Percentiles rank a stretch among this genome's conserved stretches.
phyloP scores from a whole-genome alignment of 495 filamentous ascomycete genomes.

The Neurospora tetraspora region DNA sequence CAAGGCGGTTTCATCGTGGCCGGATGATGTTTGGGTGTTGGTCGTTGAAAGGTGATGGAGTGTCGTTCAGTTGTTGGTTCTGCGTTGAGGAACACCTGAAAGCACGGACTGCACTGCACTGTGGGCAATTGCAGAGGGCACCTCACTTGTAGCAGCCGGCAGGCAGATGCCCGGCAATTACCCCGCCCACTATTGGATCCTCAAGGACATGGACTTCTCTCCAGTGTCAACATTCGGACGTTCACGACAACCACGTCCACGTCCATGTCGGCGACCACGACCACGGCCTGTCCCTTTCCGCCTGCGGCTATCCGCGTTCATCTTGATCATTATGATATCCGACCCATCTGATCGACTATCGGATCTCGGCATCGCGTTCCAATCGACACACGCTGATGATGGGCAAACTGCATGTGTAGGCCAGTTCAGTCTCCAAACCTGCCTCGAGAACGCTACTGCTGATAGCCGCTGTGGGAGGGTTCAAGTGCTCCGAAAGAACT shows the following conservation, averaged over 20 bases:
- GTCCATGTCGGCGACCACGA: neutral
- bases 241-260: neutral
- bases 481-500: neutral
- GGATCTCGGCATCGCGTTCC: neutral
- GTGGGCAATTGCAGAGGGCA: no score
- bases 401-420: neutral
- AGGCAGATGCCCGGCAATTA: neutral
- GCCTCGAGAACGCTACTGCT: neutral
- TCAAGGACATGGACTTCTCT: neutral
- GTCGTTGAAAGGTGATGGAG: neutral
- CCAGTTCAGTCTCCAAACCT: neutral
- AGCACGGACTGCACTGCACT: neutral
- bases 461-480: neutral
- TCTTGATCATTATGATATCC: neutral
- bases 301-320: neutral
- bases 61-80: neutral
- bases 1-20: neutral
- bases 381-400: neutral
- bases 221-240: neutral
- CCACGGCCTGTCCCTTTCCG: neutral
- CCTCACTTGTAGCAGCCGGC: neutral
- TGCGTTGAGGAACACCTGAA: no score
- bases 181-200: neutral
- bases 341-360: neutral
- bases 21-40: neutral